A percentile compares a stretch with the other conserved stretches of the same genome.
These are phyloP conservation scores for Saccharomycopsis capsularis DNA, from an alignment of 805 yeast species.

Conservation along the genomic window DNA sequence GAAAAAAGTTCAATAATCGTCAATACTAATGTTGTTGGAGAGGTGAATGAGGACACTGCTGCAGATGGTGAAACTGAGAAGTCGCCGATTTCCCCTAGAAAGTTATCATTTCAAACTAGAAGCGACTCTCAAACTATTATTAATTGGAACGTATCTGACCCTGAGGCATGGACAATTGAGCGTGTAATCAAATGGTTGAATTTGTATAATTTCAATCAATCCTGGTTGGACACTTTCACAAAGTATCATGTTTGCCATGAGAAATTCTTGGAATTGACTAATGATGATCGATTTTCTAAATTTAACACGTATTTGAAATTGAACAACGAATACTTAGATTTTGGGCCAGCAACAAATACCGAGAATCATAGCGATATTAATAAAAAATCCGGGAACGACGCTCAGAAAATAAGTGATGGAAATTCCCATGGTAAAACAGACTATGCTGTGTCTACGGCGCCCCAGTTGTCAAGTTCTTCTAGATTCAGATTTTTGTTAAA, in stretches of 20 bases:
- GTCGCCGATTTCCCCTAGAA: constrained; percentile 5
- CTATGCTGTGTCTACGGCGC: constrained; percentile 23
- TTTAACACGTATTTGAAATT: constrained; percentile 28
- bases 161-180: constrained; percentile 66
- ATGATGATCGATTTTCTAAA: constrained; percentile 52
- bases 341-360: constrained; percentile 24
- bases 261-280: constrained; percentile 57
- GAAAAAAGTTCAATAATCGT: background rate
- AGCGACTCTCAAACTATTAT: constrained; percentile 19
- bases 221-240: constrained; percentile 66
- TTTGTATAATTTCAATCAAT: constrained; percentile 55
- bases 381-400: background rate
- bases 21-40: background rate
- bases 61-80: background rate
- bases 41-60: background rate
- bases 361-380: background rate
- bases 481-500: constrained; percentile 51
- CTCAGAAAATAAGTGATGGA: background rate
- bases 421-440: constrained; percentile 30
- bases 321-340: constrained; percentile 21
- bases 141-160: constrained; percentile 44
- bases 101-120: constrained; percentile 8
- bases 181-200: constrained; percentile 65
- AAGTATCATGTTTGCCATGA: constrained; percentile 53
- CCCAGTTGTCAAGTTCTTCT: constrained; percentile 38